Evolutionary conservation across 169 alveolate species (phyloP), one percentile per base, ranked within the genome.

Genomic region (Plasmodium blacklocki): DNA sequence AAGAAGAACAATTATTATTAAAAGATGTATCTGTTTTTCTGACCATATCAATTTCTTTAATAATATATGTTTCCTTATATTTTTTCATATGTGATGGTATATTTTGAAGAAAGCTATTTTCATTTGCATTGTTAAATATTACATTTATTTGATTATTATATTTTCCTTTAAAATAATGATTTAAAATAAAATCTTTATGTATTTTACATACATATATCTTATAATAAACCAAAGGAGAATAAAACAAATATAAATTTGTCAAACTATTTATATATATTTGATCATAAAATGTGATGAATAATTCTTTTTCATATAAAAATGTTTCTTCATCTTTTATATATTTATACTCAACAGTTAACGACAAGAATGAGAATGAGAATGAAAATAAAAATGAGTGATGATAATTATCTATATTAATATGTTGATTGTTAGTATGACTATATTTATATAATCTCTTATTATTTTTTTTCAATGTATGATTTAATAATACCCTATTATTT

Each of bases 221-320:
- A 63, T 80, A 80, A 68, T 80, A 80, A 12, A 80, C 52, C 8
- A 26, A n/a, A 0, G 80, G 73, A 56, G 90, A 68, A 63, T 32
- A 68, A 32, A 66, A 56, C 14, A 80, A 21, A 43, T 52, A 47
- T 18, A 80, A 62, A 56, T 67, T 7, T 32, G 8, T 43, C 14
- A 54, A 56, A 56, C 43, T 54, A 23, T 18, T n/a, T 3, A 45
- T 62, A 12, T 19, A 54, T 49, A 80, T 45, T 67, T 60, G 56
- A 39, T 68, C 63, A 62, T 60, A 66, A 80, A 80, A 80, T 7
- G 67, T 50, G 14, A 80, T 60, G 45, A 56, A 67, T 1, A 80
- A 32, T 56, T 19, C 18, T 43, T 80, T 80, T 58, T 80, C 73
- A 54, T 67, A 80, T 12, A 67, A 14, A 47, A 26, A 19, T 5